Percentiles rank a stretch among this genome's conserved stretches.
Evolutionary conservation across 2,329 filamentous ascomycete genomes (phyloP).

Genomic region (Rutstroemia sp.): DNA sequence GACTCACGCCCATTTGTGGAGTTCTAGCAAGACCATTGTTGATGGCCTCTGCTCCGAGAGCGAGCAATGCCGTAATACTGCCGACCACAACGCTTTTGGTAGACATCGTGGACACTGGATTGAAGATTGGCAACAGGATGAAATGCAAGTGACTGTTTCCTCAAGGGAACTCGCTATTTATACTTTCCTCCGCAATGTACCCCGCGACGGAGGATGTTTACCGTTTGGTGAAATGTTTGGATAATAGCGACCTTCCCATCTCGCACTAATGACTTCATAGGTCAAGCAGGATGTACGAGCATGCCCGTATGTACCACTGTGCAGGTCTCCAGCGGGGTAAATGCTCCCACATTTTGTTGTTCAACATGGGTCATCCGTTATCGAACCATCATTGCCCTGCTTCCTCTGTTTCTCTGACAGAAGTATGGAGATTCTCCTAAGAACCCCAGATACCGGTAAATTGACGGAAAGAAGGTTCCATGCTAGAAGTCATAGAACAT

Average conservation of each 20-base stretch:
- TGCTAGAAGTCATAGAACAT: no score
- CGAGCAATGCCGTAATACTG: conserved; percentile 12
- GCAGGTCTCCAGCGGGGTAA: background rate
- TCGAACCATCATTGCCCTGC: no score
- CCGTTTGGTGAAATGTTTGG: background rate
- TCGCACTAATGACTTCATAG: background rate
- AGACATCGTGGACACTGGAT: background rate
- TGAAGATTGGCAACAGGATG: background rate
- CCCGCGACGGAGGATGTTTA: background rate
- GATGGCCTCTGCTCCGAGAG: conserved; percentile 21
- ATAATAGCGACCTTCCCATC: background rate
- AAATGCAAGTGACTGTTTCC: background rate
- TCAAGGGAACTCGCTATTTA: background rate
- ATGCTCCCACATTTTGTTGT: background rate
- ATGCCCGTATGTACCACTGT: no score
- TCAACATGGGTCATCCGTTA: background rate
- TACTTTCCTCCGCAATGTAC: background rate
- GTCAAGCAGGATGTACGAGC: background rate
- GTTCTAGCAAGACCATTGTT: conserved; percentile 36
- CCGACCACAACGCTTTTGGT: background rate
- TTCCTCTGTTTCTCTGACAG: no score
- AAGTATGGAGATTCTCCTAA: no score
- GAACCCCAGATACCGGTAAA: no score
- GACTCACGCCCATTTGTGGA: conserved; percentile 33
- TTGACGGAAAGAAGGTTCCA: no score